phyloP scores from a whole-genome alignment of 2,329 filamentous ascomycete species.

The Scytalidium lignicola region DNA sequence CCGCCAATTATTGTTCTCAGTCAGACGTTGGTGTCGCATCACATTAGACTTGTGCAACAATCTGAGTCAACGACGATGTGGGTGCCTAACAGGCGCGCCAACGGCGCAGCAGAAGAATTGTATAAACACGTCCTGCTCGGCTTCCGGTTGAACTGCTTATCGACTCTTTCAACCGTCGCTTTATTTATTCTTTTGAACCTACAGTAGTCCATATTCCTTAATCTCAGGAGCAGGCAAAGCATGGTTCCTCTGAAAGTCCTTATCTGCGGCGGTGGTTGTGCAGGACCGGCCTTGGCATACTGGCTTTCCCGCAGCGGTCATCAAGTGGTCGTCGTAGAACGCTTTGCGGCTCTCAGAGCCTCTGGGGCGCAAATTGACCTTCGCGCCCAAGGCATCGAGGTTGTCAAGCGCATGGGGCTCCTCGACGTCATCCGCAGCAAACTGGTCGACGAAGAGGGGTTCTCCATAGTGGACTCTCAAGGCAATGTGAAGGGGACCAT shows the following conservation, averaged over 20 bases:
- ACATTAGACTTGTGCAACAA: too few relatives aligned
- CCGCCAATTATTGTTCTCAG: too few relatives aligned
- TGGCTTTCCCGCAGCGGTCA: slow-evolving; percentile 40
- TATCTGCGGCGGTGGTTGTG: slow-evolving; percentile 30
- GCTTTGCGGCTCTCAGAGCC: slow-evolving; percentile 35
- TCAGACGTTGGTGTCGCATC: too few relatives aligned
- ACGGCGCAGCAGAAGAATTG: too few relatives aligned
- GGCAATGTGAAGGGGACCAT: slow-evolving; percentile 36
- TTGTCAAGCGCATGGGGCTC: slow-evolving; percentile 47
- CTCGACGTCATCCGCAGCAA: slow-evolving; percentile 36
- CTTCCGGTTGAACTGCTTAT: not conserved
- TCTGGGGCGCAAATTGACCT: slow-evolving; percentile 51
- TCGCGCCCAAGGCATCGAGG: slow-evolving; percentile 43
- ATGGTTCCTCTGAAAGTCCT: slow-evolving; percentile 26
- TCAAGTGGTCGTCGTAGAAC: slow-evolving; percentile 36
- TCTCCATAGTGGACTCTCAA: slow-evolving; percentile 36
- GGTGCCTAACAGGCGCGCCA: too few relatives aligned
- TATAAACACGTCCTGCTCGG: not conserved
- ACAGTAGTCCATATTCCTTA: too few relatives aligned
- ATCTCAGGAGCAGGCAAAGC: too few relatives aligned
- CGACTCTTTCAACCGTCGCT: not conserved
- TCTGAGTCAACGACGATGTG: too few relatives aligned
- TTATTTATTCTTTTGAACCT: not conserved
- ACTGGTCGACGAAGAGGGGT: slow-evolving; percentile 40
- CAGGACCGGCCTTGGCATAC: slow-evolving; percentile 40